Percentiles rank a stretch among this genome's conserved stretches.
Conservation (phyloP, 495 filamentous ascomycete species). For the Lasiosphaeris hirsuta region DNA sequence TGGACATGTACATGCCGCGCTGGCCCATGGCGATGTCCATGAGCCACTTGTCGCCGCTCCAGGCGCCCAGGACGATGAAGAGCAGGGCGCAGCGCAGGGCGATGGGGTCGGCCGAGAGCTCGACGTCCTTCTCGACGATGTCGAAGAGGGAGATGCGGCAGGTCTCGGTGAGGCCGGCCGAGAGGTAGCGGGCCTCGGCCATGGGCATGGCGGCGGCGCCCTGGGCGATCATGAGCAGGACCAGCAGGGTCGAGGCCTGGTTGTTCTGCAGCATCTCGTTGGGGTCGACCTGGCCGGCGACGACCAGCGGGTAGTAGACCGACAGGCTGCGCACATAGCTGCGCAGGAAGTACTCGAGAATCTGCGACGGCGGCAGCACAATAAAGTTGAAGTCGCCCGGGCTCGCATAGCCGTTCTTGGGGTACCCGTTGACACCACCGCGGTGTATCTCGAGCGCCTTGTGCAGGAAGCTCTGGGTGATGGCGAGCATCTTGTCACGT, state of each 20-base stretch:
- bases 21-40: slow-evolving; percentile 72
- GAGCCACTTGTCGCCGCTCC: slow-evolving; percentile 68
- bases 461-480: slow-evolving; percentile 60
- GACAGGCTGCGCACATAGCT: slow-evolving; percentile 57
- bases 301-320: slow-evolving; percentile 55
- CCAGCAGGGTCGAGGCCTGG: slow-evolving; percentile 54
- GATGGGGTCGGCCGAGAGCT: slow-evolving; percentile 55
- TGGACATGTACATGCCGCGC: slow-evolving; percentile 61
- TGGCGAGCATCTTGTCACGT: slow-evolving; percentile 61
- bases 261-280: slow-evolving; percentile 59
- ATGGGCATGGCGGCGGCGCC: slow-evolving; percentile 57
- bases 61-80: slow-evolving; percentile 57
- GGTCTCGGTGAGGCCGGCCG: slow-evolving; percentile 60
- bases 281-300: slow-evolving; percentile 50
- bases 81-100: slow-evolving; percentile 58
- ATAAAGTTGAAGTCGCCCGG: slow-evolving; percentile 51
- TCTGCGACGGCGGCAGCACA: slow-evolving; percentile 54
- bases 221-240: slow-evolving; percentile 64
- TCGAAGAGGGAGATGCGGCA: slow-evolving; percentile 65
- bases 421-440: slow-evolving; percentile 31
- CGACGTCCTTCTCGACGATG: slow-evolving; percentile 61
- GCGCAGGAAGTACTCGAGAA: slow-evolving; percentile 58
- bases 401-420: slow-evolving; percentile 35
- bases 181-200: slow-evolving; percentile 55
- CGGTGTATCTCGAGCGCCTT: slow-evolving; percentile 60